These are phyloP conservation scores for Boletus sp. DNA, from an alignment of 768 basidiomycete genomes.

Conservation along the genomic window DNA sequence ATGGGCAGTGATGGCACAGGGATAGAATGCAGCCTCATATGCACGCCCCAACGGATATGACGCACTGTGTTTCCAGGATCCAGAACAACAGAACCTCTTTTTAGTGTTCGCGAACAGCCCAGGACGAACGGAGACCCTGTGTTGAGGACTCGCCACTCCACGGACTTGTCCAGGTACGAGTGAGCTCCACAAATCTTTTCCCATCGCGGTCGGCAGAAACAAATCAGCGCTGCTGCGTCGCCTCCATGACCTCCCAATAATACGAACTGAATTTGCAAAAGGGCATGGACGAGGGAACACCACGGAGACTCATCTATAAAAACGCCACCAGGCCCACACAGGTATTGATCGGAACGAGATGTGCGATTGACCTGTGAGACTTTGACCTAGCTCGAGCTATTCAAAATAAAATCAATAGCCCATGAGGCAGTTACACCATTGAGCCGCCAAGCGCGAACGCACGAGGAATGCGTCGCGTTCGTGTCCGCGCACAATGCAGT, in stretches of 20 bases:
- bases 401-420: constrained; percentile 7
- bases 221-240: constrained; percentile 17
- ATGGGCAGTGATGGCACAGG: constrained; percentile 11
- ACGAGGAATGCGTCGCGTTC: constrained; percentile 4
- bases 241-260: constrained; percentile 15
- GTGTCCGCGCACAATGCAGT: constrained; percentile 11
- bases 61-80: constrained; percentile 3
- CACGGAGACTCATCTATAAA: constrained; percentile 20
- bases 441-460: constrained; percentile 17
- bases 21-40: constrained; percentile 6
- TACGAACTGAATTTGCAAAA: constrained; percentile 21
- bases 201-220: constrained; percentile 7
- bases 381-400: not conserved
- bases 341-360: constrained; percentile 26
- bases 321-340: constrained; percentile 21
- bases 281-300: constrained; percentile 20
- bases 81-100: not conserved
- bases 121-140: constrained; percentile 19
- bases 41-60: constrained; percentile 20
- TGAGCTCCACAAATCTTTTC: constrained; percentile 18
- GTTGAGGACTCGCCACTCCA: constrained; percentile 14
- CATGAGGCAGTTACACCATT: constrained; percentile 20
- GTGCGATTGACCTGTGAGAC: constrained; percentile 18
- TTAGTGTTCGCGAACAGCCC: not conserved
- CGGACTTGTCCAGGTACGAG: constrained; percentile 15